These are phyloP conservation scores for Verticillium klebahnii DNA, from an alignment of 2,329 filamentous ascomycete genomes.

Conservation along the genomic window DNA sequence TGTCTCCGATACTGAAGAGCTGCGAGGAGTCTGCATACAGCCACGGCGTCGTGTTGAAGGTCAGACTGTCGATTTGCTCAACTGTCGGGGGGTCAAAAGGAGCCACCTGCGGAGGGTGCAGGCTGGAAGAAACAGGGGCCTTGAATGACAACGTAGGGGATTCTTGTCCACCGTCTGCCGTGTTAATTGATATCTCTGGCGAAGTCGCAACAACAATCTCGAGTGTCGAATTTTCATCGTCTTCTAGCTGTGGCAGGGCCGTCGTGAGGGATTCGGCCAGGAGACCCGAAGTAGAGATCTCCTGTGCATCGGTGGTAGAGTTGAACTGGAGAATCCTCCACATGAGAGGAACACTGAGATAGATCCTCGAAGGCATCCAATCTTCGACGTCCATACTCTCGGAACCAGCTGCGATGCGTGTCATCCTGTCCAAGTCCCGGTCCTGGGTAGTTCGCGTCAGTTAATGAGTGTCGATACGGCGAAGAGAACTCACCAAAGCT, in stretches of 20 bases:
- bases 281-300: slow-evolving; percentile 30
- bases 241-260: slow-evolving; percentile 20
- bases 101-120: slow-evolving; percentile 6
- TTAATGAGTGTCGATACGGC: neutral
- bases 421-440: slow-evolving; percentile 42
- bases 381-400: slow-evolving; percentile 43
- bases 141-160: slow-evolving; percentile 37
- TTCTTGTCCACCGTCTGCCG: slow-evolving; percentile 44
- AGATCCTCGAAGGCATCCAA: slow-evolving; percentile 48
- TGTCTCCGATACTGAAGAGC: slow-evolving; percentile 30
- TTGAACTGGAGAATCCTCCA: slow-evolving; percentile 48
- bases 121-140: slow-evolving; percentile 16
- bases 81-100: slow-evolving; percentile 23
- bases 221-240: slow-evolving; percentile 31
- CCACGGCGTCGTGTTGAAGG: slow-evolving; percentile 37
- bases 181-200: slow-evolving; percentile 46
- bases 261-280: slow-evolving; percentile 37
- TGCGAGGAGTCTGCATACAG: slow-evolving; percentile 36
- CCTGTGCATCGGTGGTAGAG: slow-evolving; percentile 30
- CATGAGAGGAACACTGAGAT: slow-evolving; percentile 47
- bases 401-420: slow-evolving; percentile 41
- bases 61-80: slow-evolving; percentile 29
- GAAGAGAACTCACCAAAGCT: slow-evolving; percentile 31
- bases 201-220: slow-evolving; percentile 48
- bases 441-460: slow-evolving; percentile 26